These are phyloP conservation scores for Kurtzmaniella fragi DNA, from an alignment of 805 yeast genomes.

Conservation along the genomic window DNA sequence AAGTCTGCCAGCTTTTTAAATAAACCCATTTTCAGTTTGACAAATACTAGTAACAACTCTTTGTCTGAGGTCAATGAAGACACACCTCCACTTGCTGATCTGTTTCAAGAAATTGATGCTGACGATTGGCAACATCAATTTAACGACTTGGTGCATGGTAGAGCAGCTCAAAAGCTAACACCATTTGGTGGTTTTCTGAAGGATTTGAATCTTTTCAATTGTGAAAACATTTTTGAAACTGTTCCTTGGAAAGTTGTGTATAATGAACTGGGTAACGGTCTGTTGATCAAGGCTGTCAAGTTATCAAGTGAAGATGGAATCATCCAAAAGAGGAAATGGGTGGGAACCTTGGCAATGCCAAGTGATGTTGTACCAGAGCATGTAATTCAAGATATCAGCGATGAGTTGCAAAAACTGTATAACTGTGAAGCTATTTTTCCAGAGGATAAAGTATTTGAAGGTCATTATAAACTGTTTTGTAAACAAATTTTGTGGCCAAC, in stretches of 20 bases:
- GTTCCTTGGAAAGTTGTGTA: conserved; percentile 74
- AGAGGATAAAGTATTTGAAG: conserved; percentile 76
- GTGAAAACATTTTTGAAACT: conserved; percentile 44
- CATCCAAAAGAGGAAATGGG: conserved; percentile 52
- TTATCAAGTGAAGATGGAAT: conserved; percentile 41
- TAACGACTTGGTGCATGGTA: conserved; percentile 22
- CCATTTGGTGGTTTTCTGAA: conserved; percentile 75
- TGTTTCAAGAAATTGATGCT: conserved; percentile 4
- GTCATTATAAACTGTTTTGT: conserved; percentile 88
- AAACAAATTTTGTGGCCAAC: conserved; percentile 97
- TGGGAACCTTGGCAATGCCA: conserved; percentile 92
- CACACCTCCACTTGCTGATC: no score
- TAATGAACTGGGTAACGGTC: conserved; percentile 79
- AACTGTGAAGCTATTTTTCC: conserved; percentile 64
- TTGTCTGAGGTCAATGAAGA: conserved; percentile 27
- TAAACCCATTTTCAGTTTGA: not conserved
- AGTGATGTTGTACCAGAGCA: conserved; percentile 68
- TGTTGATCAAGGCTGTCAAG: conserved; percentile 77
- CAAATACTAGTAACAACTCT: conserved; percentile 25
- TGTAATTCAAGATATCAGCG: conserved; percentile 51
- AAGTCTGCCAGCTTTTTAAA: no score
- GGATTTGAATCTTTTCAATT: conserved; percentile 32
- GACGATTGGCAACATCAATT: conserved; percentile 20
- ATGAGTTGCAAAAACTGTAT: conserved; percentile 43
- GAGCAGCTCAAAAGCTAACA: conserved; percentile 35